Evolutionary conservation across 345 rosid genomes (phyloP).

Genomic region (Zanthoxylum bungeanum): DNA sequence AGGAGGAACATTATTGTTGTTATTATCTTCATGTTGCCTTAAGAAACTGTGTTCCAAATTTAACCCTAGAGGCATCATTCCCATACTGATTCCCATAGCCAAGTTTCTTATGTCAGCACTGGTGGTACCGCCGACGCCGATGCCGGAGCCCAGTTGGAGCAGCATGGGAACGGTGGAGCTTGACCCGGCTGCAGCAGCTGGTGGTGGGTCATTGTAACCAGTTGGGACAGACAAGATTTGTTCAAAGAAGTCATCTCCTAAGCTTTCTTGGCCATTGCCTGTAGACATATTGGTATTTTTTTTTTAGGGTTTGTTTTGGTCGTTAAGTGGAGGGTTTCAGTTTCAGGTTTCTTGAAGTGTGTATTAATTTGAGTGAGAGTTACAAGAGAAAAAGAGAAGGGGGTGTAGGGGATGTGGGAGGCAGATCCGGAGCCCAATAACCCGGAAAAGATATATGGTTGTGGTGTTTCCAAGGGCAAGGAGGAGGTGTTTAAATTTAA

Average conservation of each 20-base stretch:
- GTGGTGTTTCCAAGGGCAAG: slow-evolving; percentile 43
- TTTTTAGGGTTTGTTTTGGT: neutral
- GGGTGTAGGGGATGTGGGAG: slow-evolving; percentile 55
- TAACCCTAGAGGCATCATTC: slow-evolving; percentile 38
- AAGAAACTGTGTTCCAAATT: slow-evolving; percentile 42
- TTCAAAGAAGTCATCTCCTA: slow-evolving; percentile 73
- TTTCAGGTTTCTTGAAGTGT: neutral
- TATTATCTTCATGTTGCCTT: slow-evolving; percentile 33
- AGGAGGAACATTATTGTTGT: slow-evolving; percentile 18
- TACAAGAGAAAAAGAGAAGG: slow-evolving; percentile 17
- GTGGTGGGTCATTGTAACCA: slow-evolving; percentile 33
- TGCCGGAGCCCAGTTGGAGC: slow-evolving; percentile 46
- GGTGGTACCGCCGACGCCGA: slow-evolving; percentile 16
- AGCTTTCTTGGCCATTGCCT: slow-evolving; percentile 45
- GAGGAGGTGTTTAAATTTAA: no score
- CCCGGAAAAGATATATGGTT: slow-evolving; percentile 38
- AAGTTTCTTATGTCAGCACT: slow-evolving; percentile 28
- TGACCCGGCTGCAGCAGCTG: no score
- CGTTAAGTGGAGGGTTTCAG: slow-evolving; percentile 9
- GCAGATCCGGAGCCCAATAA: slow-evolving; percentile 64
- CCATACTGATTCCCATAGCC: slow-evolving; percentile 31
- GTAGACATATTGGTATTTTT: slow-evolving; percentile 19
- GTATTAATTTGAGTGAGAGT: neutral
- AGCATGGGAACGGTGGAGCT: slow-evolving; percentile 41
- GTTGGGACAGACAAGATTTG: slow-evolving; percentile 60